Percentiles rank a stretch among this genome's conserved stretches.
These are phyloP conservation scores for Lactarius pseudohatsudake DNA, from an alignment of 768 basidiomycete species.

Conservation along the genomic window DNA sequence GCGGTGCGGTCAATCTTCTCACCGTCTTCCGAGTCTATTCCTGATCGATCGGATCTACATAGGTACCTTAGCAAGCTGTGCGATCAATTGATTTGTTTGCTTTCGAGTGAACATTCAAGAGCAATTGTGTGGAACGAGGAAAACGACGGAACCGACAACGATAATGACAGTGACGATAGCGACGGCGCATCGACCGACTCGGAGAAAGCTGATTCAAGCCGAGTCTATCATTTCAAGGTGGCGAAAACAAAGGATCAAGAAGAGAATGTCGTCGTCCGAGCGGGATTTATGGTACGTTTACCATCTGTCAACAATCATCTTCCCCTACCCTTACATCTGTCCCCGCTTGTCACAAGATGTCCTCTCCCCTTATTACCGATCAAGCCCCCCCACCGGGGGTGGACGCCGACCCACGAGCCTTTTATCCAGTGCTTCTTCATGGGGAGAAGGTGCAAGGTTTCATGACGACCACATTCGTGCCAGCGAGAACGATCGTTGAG, in stretches of 20 bases:
- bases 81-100: constrained; percentile 4
- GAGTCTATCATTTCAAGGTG: constrained; percentile 55
- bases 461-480: constrained; percentile 16
- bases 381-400: background rate
- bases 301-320: accelerated
- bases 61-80: constrained; percentile 4
- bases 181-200: constrained; percentile 34
- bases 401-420: background rate
- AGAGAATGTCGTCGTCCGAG: constrained; percentile 44
- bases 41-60: background rate
- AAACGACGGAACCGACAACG: background rate
- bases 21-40: background rate
- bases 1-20: constrained; percentile 40
- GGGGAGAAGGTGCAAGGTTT: constrained; percentile 31
- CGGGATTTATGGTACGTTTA: constrained; percentile 47
- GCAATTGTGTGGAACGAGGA: background rate
- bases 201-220: constrained; percentile 44
- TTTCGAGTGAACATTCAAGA: constrained; percentile 4
- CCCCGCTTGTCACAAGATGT: background rate
- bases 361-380: background rate
- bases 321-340: background rate
- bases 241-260: constrained; percentile 56
- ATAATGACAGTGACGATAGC: constrained; percentile 9
- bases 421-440: constrained; percentile 13
- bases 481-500: background rate